Base-by-base conservation (phyloP, 768 basidiomycete genomes). In the Hirschioporus abietinus region DNA sequence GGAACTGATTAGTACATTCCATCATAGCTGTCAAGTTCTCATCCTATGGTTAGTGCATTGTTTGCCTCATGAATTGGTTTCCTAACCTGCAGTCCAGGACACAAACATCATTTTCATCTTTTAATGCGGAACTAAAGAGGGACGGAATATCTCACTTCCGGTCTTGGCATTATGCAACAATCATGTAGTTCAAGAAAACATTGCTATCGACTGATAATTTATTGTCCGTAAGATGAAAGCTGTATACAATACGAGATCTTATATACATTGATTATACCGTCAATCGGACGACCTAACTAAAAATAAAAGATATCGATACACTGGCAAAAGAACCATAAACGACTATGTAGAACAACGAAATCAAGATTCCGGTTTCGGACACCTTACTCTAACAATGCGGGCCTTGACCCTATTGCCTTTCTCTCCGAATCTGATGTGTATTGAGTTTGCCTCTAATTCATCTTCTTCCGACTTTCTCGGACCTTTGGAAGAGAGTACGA, bases 11-110 rank as follows among this genome's bases (percentile, higher is more conserved):
- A 6, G 2, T 10, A 5, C 42, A 10, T 52, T 15, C 15, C 12
- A 52, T 52, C 20, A 30, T 15, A 52, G 73, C 73, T 92, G 15
- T 88, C 88, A 7, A 89, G 87, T 68, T 90, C 90, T 8, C 90
- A 92, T 71, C 83, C 78, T 17, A 87, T 91, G 64, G 90, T 84
- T 63, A 69, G 80, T 76, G 52, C 42, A 35, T 26, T 2, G 36
- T 9, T 10, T 62, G 23, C 24, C 64, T 57, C 60, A 15, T 25
- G 30, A 12, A 15, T 5, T 61, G 23, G 20, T 15, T 8, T 61
- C 20, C 60, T 25, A 23, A 61, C 12, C 23, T 61, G 17, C 18
- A 3, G 9, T 9, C 30, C 23, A 61, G 60, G 60, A 61, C 30
- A 61, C 60, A 18, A 61, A 34, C 30, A 61, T 61, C 2, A 25